phyloP scores from a whole-genome alignment of 306 rosid species.

The Castanea sativa region DNA sequence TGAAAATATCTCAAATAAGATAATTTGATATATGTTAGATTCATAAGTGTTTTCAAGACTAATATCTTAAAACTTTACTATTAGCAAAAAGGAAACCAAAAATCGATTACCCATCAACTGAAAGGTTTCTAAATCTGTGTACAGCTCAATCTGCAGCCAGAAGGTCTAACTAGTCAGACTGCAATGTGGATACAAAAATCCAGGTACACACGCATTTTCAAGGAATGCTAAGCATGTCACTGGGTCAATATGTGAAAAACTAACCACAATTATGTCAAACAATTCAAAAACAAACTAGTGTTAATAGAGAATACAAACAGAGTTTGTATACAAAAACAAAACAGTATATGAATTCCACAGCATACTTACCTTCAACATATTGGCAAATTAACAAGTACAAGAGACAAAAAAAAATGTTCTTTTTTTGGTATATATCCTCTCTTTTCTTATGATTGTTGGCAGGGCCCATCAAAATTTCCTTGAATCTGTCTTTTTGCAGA shows the following conservation, averaged over 20 bases:
- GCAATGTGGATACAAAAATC: constrained; percentile 14
- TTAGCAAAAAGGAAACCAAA: not conserved
- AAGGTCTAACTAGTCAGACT: constrained; percentile 28
- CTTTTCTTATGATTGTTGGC: not conserved
- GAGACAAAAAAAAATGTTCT: not conserved
- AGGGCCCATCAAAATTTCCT: not conserved
- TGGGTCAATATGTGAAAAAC: constrained; percentile 1
- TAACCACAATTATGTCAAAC: not conserved
- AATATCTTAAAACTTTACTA: not conserved
- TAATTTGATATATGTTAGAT: constrained; percentile 5
- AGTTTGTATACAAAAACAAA: not conserved
- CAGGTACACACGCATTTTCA: not conserved
- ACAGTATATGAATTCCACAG: not conserved
- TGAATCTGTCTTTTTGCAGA: not conserved
- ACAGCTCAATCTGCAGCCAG: constrained; percentile 63
- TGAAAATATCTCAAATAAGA: constrained; percentile 28
- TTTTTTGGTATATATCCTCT: not conserved
- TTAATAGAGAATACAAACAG: not conserved
- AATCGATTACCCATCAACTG: constrained; percentile 55
- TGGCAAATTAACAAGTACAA: not conserved
- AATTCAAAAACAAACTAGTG: not conserved
- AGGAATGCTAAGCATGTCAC: not conserved
- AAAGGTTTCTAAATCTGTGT: constrained; percentile 62
- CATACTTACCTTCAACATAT: not conserved
- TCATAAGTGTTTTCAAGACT: not conserved